Evolutionary conservation across 345 rosid genomes (phyloP).

Genomic region (Lepidium sativum): DNA sequence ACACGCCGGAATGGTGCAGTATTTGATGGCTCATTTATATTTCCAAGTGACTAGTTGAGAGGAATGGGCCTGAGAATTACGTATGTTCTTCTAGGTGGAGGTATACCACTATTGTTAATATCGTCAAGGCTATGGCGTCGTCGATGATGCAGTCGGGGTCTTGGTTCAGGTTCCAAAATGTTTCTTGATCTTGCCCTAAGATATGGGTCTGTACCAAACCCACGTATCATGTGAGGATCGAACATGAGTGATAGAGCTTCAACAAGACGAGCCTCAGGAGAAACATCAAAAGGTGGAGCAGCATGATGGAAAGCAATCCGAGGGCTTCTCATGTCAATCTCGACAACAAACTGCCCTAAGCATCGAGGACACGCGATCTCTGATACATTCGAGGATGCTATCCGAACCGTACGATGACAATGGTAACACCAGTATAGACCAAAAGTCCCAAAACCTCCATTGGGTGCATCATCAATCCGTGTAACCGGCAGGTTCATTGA

Average conservation of each 20-base stretch:
- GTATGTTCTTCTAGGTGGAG: conserved; percentile 43
- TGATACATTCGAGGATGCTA: conserved; percentile 33
- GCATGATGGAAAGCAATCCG: conserved; percentile 37
- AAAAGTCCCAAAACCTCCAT: conserved; percentile 19
- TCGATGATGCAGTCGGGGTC: conserved; percentile 3
- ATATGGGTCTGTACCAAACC: conserved; percentile 14
- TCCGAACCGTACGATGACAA: conserved; percentile 50
- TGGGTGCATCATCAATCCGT: conserved; percentile 1
- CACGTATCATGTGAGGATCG: conserved; percentile 43
- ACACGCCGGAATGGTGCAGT: conserved; percentile 15
- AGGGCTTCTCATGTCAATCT: conserved; percentile 41
- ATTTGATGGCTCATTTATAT: conserved; percentile 16
- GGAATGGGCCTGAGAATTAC: conserved; percentile 34
- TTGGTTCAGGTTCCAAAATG: background rate
- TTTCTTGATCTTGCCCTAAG: conserved; percentile 11
- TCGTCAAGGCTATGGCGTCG: conserved; percentile 33
- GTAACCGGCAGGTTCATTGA: conserved; percentile 38
- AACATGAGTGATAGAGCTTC: conserved; percentile 61
- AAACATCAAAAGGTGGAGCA: conserved; percentile 51
- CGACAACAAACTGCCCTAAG: conserved; percentile 41
- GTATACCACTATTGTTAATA: conserved; percentile 10
- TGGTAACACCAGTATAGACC: conserved; percentile 80
- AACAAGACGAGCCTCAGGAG: conserved; percentile 60
- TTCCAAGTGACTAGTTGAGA: conserved; percentile 21
- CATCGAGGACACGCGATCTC: conserved; percentile 59